Conservation (phyloP, 306 rosid species). For the Acacia crassicarpa region DNA sequence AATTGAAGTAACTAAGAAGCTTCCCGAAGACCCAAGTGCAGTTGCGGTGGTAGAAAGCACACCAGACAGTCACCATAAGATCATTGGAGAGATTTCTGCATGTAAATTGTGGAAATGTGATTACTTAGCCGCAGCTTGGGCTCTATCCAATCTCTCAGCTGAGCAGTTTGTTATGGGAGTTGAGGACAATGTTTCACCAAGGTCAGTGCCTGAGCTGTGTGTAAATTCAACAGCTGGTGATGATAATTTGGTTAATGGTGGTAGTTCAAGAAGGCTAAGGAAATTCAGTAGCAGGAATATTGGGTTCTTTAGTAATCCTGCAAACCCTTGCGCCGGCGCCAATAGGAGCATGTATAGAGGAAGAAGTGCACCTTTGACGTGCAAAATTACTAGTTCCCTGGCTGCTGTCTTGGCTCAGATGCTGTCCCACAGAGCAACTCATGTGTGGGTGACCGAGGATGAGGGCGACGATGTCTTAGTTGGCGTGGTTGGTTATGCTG, state of each 20-base stretch:
- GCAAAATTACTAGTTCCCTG: constrained; percentile 86
- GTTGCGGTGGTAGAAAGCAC: constrained; percentile 71
- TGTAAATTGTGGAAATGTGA: constrained; percentile 94
- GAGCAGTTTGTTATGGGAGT: constrained; percentile 99
- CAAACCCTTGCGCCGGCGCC: constrained; percentile 54
- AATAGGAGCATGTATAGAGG: constrained; percentile 91
- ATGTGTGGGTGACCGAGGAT: constrained; percentile 87
- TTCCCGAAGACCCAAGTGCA: constrained; percentile 77
- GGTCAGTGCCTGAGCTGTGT: constrained; percentile 43
- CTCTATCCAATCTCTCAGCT: constrained; percentile 80
- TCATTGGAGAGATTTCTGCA: constrained; percentile 92
- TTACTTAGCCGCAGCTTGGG: constrained; percentile 90
- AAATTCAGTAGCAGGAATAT: constrained; percentile 86
- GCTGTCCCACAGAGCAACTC: constrained; percentile 94
- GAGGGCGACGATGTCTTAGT: constrained; percentile 74
- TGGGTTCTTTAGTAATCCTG: constrained; percentile 62
- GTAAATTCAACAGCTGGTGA: constrained; percentile 39
- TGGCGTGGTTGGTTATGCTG: constrained; percentile 87
- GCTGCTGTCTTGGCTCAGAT: constrained; percentile 99
- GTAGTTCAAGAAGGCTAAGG: constrained; percentile 47
- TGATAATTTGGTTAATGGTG: constrained; percentile 39
- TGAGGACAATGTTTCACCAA: constrained; percentile 70
- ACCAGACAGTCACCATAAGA: constrained; percentile 55
- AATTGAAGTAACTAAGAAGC: constrained; percentile 54
- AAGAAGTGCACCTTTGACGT: constrained; percentile 87